Percentiles rank a stretch among this genome's conserved stretches.
Evolutionary conservation across 345 rosid genomes (phyloP).

Genomic region (Moricandia moricandioides): DNA sequence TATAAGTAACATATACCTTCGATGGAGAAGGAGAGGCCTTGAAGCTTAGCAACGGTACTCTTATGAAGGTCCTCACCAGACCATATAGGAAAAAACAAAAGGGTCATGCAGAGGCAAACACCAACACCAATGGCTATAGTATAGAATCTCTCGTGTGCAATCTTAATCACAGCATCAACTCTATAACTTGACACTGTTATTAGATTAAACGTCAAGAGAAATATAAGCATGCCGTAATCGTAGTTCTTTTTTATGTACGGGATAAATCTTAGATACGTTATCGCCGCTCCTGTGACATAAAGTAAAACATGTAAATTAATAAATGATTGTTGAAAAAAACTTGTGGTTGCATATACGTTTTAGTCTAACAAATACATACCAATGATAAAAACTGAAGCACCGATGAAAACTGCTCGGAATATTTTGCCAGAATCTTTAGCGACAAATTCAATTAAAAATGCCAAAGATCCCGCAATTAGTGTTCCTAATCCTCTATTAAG

Average conservation of each 20-base stretch:
- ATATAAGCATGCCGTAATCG: conserved; percentile 81
- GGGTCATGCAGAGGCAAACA: conserved; percentile 67
- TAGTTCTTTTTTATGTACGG: conserved; percentile 77
- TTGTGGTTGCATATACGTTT: too few species aligned
- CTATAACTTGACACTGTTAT: conserved; percentile 82
- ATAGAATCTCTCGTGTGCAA: conserved; percentile 59
- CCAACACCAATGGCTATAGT: conserved; percentile 75
- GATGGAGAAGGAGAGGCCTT: conserved; percentile 68
- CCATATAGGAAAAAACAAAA: conserved; percentile 73
- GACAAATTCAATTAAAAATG: conserved; percentile 58
- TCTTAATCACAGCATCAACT: conserved; percentile 46
- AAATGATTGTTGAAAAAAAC: too few species aligned
- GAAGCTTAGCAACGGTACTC: conserved; percentile 57
- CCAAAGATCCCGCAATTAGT: conserved; percentile 64
- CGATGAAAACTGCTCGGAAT: conserved; percentile 66
- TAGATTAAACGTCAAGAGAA: conserved; percentile 78
- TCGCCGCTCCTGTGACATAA: conserved; percentile 50
- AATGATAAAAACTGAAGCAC: conserved; percentile 57
- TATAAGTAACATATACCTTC: conserved; percentile 50
- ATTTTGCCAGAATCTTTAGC: conserved; percentile 47
- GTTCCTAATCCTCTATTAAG: conserved; percentile 83
- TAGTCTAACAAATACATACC: conserved; percentile 43
- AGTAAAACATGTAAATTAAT: neutral
- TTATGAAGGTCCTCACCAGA: conserved; percentile 83
- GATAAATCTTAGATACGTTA: conserved; percentile 74